These are phyloP conservation scores for Orbilia ellipsospora DNA, from an alignment of 2,329 filamentous ascomycete species.

Conservation along the genomic window DNA sequence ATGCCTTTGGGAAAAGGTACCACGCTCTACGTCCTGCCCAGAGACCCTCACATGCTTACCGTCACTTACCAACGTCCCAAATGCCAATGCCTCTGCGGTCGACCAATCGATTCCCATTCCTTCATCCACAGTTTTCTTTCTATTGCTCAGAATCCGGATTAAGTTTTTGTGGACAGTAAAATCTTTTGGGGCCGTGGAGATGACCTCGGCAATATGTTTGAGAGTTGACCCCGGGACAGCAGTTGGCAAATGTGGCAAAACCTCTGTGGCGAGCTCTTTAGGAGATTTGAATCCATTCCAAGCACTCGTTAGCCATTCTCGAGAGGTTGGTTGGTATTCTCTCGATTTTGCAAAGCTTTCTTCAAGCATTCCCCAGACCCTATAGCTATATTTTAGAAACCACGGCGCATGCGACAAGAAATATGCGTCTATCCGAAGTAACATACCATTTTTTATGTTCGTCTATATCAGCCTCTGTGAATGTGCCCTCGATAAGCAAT, in stretches of 20 bases:
- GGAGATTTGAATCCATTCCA: conserved; percentile 99
- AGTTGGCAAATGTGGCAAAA: conserved; percentile 90
- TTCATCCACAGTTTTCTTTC: conserved; percentile 86
- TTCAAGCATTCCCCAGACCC: conserved; percentile 96
- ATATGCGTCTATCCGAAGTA: background rate
- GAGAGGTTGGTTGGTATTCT: conserved; percentile 94
- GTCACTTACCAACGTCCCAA: conserved; percentile 88
- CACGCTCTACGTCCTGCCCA: conserved; percentile 98
- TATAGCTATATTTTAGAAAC: conserved; percentile 12
- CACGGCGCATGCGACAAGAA: background rate
- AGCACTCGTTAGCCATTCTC: conserved; percentile 98
- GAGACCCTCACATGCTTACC: conserved; percentile 95
- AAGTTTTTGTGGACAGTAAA: conserved; percentile 94
- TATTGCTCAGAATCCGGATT: conserved; percentile 90
- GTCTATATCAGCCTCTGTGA: conserved; percentile 96
- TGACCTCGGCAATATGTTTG: conserved; percentile 82
- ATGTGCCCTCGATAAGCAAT: conserved; percentile 89
- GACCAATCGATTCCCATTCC: conserved; percentile 98
- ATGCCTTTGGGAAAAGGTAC: conserved; percentile 98
- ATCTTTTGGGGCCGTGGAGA: conserved; percentile 81
- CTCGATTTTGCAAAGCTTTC: conserved; percentile 98
- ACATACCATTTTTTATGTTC: conserved; percentile 93
- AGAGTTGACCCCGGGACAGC: conserved; percentile 78
- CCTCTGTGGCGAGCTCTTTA: conserved; percentile 94
- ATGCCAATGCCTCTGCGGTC: conserved; percentile 94